These are phyloP conservation scores for Dendrothele bispora DNA, from an alignment of 768 basidiomycete species.

Conservation along the genomic window DNA sequence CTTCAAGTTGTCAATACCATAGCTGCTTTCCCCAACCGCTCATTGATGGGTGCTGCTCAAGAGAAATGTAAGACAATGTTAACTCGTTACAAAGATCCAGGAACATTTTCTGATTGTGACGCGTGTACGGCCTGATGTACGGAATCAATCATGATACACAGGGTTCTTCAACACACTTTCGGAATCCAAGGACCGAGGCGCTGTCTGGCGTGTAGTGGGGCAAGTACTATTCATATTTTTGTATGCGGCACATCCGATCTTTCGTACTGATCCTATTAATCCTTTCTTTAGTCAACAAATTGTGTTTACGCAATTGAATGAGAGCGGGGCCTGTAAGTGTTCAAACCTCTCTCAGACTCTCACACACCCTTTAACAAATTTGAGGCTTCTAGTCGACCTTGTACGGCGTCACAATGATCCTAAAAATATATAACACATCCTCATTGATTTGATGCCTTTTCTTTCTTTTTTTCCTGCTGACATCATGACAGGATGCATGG, in stretches of 20 bases:
- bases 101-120: too few relatives aligned
- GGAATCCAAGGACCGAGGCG: constrained; percentile 44
- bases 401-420: too few relatives aligned
- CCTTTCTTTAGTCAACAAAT: constrained; percentile 46
- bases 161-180: constrained; percentile 50
- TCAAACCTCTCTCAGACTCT: not conserved
- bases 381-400: constrained; percentile 18
- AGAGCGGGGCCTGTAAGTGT: constrained; percentile 34
- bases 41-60: constrained; percentile 55
- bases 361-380: not conserved
- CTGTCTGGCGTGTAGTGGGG: constrained; percentile 57
- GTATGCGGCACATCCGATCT: not conserved
- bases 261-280: not conserved
- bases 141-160: constrained; percentile 15
- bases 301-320: constrained; percentile 50
- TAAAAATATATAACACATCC: too few relatives aligned
- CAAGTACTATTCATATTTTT: constrained; percentile 18
- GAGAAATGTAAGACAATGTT: constrained; percentile 44
- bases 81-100: not conserved
- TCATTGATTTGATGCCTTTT: too few relatives aligned
- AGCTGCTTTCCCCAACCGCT: constrained; percentile 41
- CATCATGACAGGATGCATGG: constrained; percentile 47
- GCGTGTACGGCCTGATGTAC: too few relatives aligned
- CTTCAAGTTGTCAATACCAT: constrained; percentile 44
- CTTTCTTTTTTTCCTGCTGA: too few relatives aligned